Conservation (phyloP, 176 grass and related monocot genomes). For the Guadua angustifolia region DNA sequence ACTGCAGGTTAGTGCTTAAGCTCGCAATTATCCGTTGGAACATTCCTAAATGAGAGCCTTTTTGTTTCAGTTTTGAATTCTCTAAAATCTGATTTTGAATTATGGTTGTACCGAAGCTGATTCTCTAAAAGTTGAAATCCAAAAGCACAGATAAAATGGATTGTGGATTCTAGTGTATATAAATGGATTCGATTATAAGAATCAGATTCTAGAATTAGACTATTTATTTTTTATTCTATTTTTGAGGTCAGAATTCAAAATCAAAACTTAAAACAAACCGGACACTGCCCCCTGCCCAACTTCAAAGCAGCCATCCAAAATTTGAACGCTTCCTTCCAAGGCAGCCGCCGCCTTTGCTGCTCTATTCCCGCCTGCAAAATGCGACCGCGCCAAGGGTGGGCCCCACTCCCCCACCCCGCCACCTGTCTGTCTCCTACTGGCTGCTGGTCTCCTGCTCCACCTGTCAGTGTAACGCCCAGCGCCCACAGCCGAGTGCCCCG, state of each 20-base stretch:
- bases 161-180: no score
- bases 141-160: no score
- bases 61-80: no score
- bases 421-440: not conserved
- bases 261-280: no score
- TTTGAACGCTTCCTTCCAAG: not conserved
- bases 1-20: not conserved
- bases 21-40: not conserved
- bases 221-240: no score
- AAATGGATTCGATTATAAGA: no score
- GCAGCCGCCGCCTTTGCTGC: not conserved
- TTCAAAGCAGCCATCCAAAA: not conserved
- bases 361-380: not conserved
- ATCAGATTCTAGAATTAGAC: no score
- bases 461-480: not conserved
- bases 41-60: not conserved
- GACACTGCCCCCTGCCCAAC: not conserved
- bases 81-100: no score
- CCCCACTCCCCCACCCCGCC: not conserved
- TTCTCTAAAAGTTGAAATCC: no score
- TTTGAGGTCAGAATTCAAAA: no score
- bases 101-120: no score
- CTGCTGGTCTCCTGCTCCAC: not conserved
- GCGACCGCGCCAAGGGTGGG: conserved; percentile 1
- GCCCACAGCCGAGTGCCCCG: not conserved